These are phyloP conservation scores for Trametes villosa DNA, from an alignment of 768 basidiomycete genomes.

Conservation along the genomic window DNA sequence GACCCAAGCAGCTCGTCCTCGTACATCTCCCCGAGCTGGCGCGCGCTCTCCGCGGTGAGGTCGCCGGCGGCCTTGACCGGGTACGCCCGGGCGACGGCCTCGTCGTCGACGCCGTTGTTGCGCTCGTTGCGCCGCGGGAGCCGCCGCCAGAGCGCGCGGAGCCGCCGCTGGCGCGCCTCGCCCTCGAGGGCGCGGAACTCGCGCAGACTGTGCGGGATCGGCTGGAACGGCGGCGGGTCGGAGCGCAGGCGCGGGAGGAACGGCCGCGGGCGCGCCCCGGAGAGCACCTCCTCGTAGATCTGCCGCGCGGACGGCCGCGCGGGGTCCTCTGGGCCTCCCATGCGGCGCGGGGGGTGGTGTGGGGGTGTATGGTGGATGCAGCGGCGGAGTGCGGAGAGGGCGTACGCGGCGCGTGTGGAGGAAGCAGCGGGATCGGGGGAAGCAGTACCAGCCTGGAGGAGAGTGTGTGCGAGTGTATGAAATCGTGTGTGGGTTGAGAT, in stretches of 20 bases:
- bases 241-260: slow-evolving; percentile 63
- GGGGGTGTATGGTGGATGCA: not conserved
- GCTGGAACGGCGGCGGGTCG: slow-evolving; percentile 48
- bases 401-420: not conserved
- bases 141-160: slow-evolving; percentile 67
- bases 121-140: slow-evolving; percentile 43
- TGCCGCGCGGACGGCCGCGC: slow-evolving; percentile 48
- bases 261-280: slow-evolving; percentile 58
- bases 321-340: slow-evolving; percentile 16
- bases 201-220: slow-evolving; percentile 53
- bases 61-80: slow-evolving; percentile 27
- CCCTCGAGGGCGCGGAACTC: slow-evolving; percentile 73
- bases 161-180: slow-evolving; percentile 58
- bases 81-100: slow-evolving; percentile 34
- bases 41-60: slow-evolving; percentile 52
- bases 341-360: slow-evolving; percentile 5
- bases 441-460: slow-evolving; percentile 2
- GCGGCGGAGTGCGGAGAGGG: not conserved
- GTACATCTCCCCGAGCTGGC: slow-evolving; percentile 70
- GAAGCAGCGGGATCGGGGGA: slow-evolving; percentile 3
- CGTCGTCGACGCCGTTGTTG: slow-evolving; percentile 25
- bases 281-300: slow-evolving; percentile 54
- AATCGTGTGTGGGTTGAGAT: slow-evolving; percentile 5
- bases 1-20: slow-evolving; percentile 71
- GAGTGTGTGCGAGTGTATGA: slow-evolving; percentile 3